phyloP scores from a whole-genome alignment of 306 rosid genomes.

The Betula pendula region DNA sequence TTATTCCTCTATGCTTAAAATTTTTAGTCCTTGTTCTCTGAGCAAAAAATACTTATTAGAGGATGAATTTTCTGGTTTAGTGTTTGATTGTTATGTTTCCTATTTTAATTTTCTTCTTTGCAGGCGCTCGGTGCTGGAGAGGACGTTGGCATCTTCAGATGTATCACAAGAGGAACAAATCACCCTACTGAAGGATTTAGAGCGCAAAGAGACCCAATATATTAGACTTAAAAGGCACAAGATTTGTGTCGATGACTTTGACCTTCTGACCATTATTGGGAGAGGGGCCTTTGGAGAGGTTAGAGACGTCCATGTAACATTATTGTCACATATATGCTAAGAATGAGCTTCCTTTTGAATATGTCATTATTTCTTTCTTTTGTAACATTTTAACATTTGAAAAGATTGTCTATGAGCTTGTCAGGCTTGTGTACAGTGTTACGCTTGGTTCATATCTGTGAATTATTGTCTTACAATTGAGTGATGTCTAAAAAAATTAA shows the following conservation, averaged over 20 bases:
- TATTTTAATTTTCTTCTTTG: conserved; percentile 25
- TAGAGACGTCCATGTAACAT: conserved; percentile 27
- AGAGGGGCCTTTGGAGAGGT: conserved; percentile 99
- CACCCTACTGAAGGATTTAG: conserved; percentile 76
- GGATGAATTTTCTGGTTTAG: not conserved
- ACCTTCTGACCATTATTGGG: conserved; percentile 84
- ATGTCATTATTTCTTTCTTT: not conserved
- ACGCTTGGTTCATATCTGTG: not conserved
- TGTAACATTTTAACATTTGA: not conserved
- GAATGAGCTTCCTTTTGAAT: not conserved
- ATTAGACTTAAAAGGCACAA: conserved; percentile 84
- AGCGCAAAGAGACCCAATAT: conserved; percentile 80
- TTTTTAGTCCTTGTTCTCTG: not conserved
- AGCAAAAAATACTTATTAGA: not conserved
- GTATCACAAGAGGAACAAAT: conserved; percentile 84
- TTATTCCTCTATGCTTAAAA: not conserved
- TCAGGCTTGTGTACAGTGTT: not conserved
- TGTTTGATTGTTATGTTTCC: conserved; percentile 4
- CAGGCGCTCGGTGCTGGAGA: conserved; percentile 82
- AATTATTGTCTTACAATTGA: not conserved
- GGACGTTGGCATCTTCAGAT: conserved; percentile 63
- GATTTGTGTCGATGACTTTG: conserved; percentile 87
- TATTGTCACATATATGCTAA: not conserved
- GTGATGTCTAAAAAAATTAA: not conserved
- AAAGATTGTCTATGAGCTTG: not conserved